Evolutionary conservation across 2,329 filamentous ascomycete genomes (phyloP).

Genomic region (Botrytis porri): DNA sequence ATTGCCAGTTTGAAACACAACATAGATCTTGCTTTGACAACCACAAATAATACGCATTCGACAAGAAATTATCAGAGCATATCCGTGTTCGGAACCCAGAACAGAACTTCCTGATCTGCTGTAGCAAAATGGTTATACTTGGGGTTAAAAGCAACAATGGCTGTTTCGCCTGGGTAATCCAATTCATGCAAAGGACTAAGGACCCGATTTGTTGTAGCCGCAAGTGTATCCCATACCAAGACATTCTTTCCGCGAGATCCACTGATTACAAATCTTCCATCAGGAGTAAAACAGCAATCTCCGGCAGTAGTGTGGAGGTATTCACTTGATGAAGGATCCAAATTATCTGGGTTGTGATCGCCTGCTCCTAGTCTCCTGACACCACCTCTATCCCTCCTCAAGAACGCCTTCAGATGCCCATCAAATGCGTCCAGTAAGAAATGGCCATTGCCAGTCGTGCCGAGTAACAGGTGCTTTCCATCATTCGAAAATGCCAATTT

Average conservation of each 20-base stretch:
- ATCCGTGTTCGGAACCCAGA: slow-evolving; percentile 70
- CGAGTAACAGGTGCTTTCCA: slow-evolving; percentile 79
- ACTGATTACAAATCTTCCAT: slow-evolving; percentile 84
- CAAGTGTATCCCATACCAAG: slow-evolving; percentile 80
- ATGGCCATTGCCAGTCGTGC: slow-evolving; percentile 80
- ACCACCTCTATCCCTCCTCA: slow-evolving; percentile 56
- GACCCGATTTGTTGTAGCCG: slow-evolving; percentile 52
- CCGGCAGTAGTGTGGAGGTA: slow-evolving; percentile 56
- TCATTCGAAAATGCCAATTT: slow-evolving; percentile 96
- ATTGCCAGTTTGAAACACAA: slow-evolving; percentile 17
- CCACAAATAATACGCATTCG: neutral
- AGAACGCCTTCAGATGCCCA: slow-evolving; percentile 72
- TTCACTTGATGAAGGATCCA: slow-evolving; percentile 34
- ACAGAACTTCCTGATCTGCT: slow-evolving; percentile 78
- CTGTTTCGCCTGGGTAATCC: slow-evolving; percentile 65
- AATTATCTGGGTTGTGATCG: slow-evolving; percentile 41
- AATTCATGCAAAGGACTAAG: slow-evolving; percentile 62
- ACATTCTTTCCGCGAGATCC: slow-evolving; percentile 70
- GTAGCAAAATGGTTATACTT: slow-evolving; percentile 88
- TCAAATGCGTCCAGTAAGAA: slow-evolving; percentile 93
- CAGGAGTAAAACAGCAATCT: slow-evolving; percentile 85
- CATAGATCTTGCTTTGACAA: neutral
- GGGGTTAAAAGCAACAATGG: slow-evolving; percentile 83
- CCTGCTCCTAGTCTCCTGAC: slow-evolving; percentile 53
- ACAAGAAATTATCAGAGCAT: neutral